Base-by-base conservation (phyloP, 352 stramenopile species). In the Globisporangium middletonii region DNA sequence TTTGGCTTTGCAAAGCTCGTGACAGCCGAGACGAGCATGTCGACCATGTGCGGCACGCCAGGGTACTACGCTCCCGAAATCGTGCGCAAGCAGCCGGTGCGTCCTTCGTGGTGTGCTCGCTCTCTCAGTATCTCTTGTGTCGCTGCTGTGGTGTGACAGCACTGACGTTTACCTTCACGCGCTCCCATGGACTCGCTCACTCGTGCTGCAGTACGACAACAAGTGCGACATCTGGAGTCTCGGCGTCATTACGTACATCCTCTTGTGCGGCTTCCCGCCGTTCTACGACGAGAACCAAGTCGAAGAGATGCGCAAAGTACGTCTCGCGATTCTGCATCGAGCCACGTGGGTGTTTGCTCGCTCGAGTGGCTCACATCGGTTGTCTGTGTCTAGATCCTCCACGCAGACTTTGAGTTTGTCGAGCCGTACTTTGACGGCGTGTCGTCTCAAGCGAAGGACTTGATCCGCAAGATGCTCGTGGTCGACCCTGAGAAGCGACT, bases 211-310 rank as follows among this genome's bases (percentile, higher is more conserved):
- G 63, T 99, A 99, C 70, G 92, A 96, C 69, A 96, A 84, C 64
- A 96, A 98, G 73, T 94, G 92, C 47, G 95, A 98, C 74, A 96
- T 98, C 67, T 99, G 95, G 94, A 96, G 79, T 68, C 74, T 99
- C 15, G 83, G 83, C 1, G 83, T 93, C 41, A 91, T 94, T 63
- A 77, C 76, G 37, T 93, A 93, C 73, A 98, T 99, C 67, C 65
- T 99, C 46, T 61, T 99, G 13, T 98, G 89, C 60, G 97, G 97
- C 5, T 97, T 96, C 51, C 96, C 96, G 23, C 97, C 97, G 0
- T 99, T 99, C 72, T 98, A 99, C 75, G 86, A 97, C 55, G 92
- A 97, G 57, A 89, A 94, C 66, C 80, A 89, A 59, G 76, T 89
- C 19, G 77, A 88, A 57, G 80, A 91, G 53, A 91, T 93, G 79